phyloP scores from a whole-genome alignment of 352 stramenopile genomes.

The Globisporangium viniferum region DNA sequence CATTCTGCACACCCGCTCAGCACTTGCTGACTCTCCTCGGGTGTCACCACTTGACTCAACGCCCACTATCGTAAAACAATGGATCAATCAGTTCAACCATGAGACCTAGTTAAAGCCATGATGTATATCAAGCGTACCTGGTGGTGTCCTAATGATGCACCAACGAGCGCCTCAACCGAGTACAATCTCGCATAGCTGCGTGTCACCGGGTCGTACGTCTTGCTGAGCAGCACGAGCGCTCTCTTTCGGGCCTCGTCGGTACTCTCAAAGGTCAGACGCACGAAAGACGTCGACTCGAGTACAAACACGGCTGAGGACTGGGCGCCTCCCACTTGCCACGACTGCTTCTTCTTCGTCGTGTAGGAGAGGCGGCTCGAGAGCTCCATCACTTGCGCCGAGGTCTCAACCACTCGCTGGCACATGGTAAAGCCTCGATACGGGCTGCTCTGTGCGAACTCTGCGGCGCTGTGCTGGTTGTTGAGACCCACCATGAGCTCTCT shows the following conservation, averaged over 20 bases:
- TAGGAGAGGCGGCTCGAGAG: conserved; percentile 33
- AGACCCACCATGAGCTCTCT: conserved; percentile 46
- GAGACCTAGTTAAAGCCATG: background rate
- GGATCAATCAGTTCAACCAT: background rate
- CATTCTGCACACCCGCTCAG: conserved; percentile 31
- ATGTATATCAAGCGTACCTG: conserved; percentile 28
- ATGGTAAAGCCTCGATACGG: conserved; percentile 32
- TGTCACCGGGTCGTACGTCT: conserved; percentile 70
- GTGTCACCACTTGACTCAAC: conserved; percentile 35
- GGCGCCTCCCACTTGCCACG: conserved; percentile 16
- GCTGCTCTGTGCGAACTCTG: conserved; percentile 11
- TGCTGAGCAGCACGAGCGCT: conserved; percentile 61
- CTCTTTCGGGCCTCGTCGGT: conserved; percentile 64
- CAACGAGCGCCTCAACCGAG: conserved; percentile 54
- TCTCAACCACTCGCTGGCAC: conserved; percentile 33
- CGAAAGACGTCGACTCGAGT: conserved; percentile 46
- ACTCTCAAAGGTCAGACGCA: conserved; percentile 71
- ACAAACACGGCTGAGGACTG: conserved; percentile 10
- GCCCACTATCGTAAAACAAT: conserved; percentile 34
- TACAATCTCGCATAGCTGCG: conserved; percentile 59
- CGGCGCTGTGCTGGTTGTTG: background rate
- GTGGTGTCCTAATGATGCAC: conserved; percentile 49
- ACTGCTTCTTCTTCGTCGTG: conserved; percentile 23
- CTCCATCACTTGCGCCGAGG: conserved; percentile 40
- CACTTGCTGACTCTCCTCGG: conserved; percentile 28